Evolutionary conservation across 129 eudicot genomes (phyloP), one percentile per base, ranked within the genome.

Genomic region (Pseudognaphalium luteoalbum): DNA sequence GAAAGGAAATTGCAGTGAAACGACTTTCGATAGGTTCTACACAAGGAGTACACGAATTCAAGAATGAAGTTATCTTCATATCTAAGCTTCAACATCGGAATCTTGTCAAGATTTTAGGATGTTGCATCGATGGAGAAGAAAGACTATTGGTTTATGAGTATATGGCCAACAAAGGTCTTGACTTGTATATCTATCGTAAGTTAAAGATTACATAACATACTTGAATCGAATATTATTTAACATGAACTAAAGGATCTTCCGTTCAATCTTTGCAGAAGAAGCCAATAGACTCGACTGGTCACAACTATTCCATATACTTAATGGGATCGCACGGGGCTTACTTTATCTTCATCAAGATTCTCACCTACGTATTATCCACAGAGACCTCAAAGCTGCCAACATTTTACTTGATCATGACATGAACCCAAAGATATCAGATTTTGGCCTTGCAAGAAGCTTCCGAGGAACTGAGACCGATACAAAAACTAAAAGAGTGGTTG

Each of bases 41-140:
- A 4, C 92, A 87, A 72, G 96, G 96, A 14, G 47, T 62, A 33
- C 66, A 76, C 6, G 87, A 87, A 78, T 87, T 87, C 66, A 84
- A 68, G 82, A 88, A 83, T n/a, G 94, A 88, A 77, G 77, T 84
- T 34, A 42, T 74, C 15, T 77, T 80, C 30, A 85, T 89, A 11
- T 86, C 88, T 4, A 87, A 81, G 56, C 88, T 87, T 33, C 96
- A 89, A 72, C 91, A 89, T 35, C 68, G 89, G 7, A 89, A 89
- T 85, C 86, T 89, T 41, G 91, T 89, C 15, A 84, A 72, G 83
- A 85, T 89, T 67, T 35, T 89, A 17, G 95, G 91, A 28, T 86
- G 87, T 41, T 86, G 95, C 75, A 66, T 84, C 60, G 76, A 86
- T 74, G 68, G 81, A 59, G 59, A 86, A n/a, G 94, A 89, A 71